Base-by-base conservation (phyloP, 805 yeast species). In the Starmerella potacharoeniae region DNA sequence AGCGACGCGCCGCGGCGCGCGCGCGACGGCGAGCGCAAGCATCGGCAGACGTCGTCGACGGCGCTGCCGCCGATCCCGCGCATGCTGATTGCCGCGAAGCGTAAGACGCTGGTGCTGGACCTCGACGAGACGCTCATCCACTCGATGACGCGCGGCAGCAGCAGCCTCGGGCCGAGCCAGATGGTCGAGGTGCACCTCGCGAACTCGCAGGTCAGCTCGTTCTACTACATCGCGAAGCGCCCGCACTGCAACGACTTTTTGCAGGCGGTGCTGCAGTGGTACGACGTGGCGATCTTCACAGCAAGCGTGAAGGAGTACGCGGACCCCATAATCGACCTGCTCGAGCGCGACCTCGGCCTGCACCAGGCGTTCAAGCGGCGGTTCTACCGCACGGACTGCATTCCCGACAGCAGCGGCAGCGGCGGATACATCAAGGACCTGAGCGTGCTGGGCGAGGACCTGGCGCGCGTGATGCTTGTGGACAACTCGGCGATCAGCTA, bases 261-360 rank as follows among this genome's bases (percentile, higher is more conserved):
- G 30, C 74, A 79, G 56, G 83, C 83, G 58, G 93, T 89, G 8
- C 75, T 83, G 52, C 80, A 80, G 62, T 91, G 97, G 97, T 93
- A 79, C 70, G 84, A 88, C 62, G 72, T 93, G 44, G 90, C 89
- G 35, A 81, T 95, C 9, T 93, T 93, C 73, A 93, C 98, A 0
- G 98, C 98, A 2, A 84, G 95, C 41, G 90, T 93, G 58, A 80
- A 82, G 68, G 96, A 88, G 66, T 93, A 93, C 65, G 97, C 98
- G 0, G 98, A 93, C 65, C 97, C 98, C 0, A 95, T 93, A 51
- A 86, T 93, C 52, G 91, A 91, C 69, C 86, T 90, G 82, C 73
- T 91, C 22, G 97, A 91, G 67, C 75, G 77, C 63, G 86, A 83
- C 61, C 44, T 58, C 13, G 63, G 63, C 7, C 9, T 29, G 33